phyloP scores from a whole-genome alignment of 202 grass and related monocot genomes.

The Carex sylvatica region DNA sequence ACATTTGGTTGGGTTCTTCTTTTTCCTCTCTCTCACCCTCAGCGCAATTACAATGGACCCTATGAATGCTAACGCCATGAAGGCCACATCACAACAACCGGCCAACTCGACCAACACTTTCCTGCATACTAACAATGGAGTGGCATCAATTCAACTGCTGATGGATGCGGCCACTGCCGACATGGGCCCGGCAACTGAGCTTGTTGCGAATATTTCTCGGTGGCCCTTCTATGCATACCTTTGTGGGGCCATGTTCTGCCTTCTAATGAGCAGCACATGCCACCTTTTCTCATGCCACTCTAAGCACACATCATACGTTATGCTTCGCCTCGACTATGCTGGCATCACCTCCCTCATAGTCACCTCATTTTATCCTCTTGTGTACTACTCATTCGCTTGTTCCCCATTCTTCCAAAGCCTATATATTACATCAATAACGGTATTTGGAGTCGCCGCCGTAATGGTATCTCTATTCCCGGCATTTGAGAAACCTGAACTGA shows the following conservation, averaged over 20 bases:
- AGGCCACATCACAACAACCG: neutral
- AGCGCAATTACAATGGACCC: slow-evolving; percentile 44
- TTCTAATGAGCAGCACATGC: slow-evolving; percentile 74
- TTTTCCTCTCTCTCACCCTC: slow-evolving; percentile 71
- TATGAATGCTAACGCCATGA: neutral
- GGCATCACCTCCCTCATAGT: slow-evolving; percentile 80
- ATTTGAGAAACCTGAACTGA: slow-evolving; percentile 48
- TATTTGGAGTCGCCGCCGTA: slow-evolving; percentile 43
- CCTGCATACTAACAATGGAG: neutral
- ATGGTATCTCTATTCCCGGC: slow-evolving; percentile 53
- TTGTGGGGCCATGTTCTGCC: slow-evolving; percentile 76
- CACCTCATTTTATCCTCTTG: slow-evolving; percentile 87
- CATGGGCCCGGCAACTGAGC: neutral
- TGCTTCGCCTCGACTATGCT: slow-evolving; percentile 87
- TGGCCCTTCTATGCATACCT: slow-evolving; percentile 91
- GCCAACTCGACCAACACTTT: slow-evolving; percentile 15
- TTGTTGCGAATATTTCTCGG: slow-evolving; percentile 15
- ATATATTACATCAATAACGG: slow-evolving; percentile 71
- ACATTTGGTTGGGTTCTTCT: slow-evolving; percentile 79
- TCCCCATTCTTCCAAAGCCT: slow-evolving; percentile 40
- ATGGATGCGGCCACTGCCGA: slow-evolving; percentile 17
- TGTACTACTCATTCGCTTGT: slow-evolving; percentile 90
- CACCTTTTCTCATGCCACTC: slow-evolving; percentile 86
- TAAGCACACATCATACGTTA: slow-evolving; percentile 50
- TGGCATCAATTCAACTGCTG: slow-evolving; percentile 9